Evolutionary conservation across 192 early-diverging fungal genomes (phyloP), one percentile per base, ranked within the genome.

Genomic region (Lobulomyces angularis): DNA sequence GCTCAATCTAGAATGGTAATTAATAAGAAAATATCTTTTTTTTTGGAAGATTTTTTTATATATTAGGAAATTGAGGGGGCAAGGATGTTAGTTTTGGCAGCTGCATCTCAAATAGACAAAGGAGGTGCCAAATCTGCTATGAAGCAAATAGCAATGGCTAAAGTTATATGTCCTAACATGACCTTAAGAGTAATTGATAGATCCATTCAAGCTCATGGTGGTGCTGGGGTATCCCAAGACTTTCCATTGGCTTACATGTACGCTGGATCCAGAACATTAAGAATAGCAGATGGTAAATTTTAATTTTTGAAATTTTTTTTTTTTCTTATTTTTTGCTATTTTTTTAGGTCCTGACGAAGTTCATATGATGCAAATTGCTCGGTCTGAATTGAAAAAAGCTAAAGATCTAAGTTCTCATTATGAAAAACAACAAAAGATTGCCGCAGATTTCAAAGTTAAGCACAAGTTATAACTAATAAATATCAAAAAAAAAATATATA

Each of bases 71-170:
- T 96, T 28, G 90, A 98, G 53, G 77, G 84, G 26, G 82, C 85
- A 6, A 78, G 91, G 25, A 67, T 98, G 58, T 64, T 98, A 26
- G 94, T 98, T n/a, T 64, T 94, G 27, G 69, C 76, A 20, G 91
- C 94, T 11, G 94, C 94, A 3, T 77, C 81, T 39, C 78, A 71
- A 65, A 98, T 98, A 32, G 94, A 98, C 63, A 62, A 71, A 46
- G 62, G 70, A 5, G 82, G 84, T 6, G 75, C 91, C 22, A 98
- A 98, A 65, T 63, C 64, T 23, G 91, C 91, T 3, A 58, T 86
- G 60, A 84, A 88, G 39, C 82, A 94, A 45, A 98, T 98, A 56
- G 90, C 84, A 12, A 96, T 96, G 84, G 90, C 88, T 50, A 95
- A 98, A 72, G 83, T 88, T 17, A 62, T 83, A 24, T 85, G 88